Evolutionary conservation across 2,329 filamentous ascomycete species (phyloP), one percentile per base, ranked within the genome.

Genomic region (Penicillium hesseltinei): DNA sequence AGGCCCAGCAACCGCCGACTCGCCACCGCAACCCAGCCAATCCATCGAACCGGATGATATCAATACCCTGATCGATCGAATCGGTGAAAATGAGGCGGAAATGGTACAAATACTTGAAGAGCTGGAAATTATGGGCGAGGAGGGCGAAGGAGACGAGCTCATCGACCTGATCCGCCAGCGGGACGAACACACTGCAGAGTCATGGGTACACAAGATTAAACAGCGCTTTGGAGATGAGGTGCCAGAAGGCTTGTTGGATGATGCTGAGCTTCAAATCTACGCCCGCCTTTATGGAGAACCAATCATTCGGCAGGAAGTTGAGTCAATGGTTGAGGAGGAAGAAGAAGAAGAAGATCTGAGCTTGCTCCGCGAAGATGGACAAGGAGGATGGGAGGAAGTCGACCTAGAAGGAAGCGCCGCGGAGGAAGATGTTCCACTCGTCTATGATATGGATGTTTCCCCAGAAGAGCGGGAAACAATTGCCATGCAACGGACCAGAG

Each of bases 241-340:
- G 25, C 92, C 92, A 0, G 83, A 85, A 33, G 86, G 82, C 35
- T 85, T 90, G 65, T 74, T 97, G 51, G 86, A 80, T 35, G 80
- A 82, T 1, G 83, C 88, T 52, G 92, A 96, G 72, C 87, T 88
- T 67, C 78, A 77, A 47, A 77, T 96, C 0, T 96, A 96, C 73
- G 86, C 89, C 69, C 82, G 91, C 62, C 77, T 96, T 17, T 97
- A 94, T 71, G 93, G 92, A 1, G 80, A 87, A 35, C 91, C 92
- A 2, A 71, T 90, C 1, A 51, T 69, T 9, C 56, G 49, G 11
- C 54, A 73, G 49, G 69, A 63, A 40, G 21, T 33, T 5, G 64
- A 67, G 5, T 59, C 73, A 39, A 66, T 71, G 7, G 49, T 67
- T 2, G 63, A 71, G 11, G 65, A 66, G 36, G 23, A 23, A 4